phyloP scores from a whole-genome alignment of 2,329 filamentous ascomycete species.

The Hypoxylon sp. region DNA sequence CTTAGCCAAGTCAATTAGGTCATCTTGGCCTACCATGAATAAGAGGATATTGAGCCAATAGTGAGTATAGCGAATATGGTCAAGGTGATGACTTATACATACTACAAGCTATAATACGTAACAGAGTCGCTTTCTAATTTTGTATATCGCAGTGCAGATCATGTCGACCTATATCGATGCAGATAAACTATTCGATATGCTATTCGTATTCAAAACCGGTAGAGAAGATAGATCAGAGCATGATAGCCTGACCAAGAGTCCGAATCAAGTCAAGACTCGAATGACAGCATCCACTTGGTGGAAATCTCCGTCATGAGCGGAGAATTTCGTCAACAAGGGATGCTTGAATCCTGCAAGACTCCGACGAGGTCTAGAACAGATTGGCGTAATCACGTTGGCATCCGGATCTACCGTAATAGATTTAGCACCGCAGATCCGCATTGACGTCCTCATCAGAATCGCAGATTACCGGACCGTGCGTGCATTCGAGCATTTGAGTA shows the following conservation, averaged over 20 bases:
- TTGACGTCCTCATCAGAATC: constrained; percentile 34
- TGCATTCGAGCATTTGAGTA: constrained; percentile 21
- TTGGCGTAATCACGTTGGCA: constrained; percentile 46
- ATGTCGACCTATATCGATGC: constrained; percentile 7
- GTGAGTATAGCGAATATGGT: constrained; percentile 16
- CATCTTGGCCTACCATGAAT: constrained; percentile 18
- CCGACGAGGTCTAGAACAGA: constrained; percentile 46
- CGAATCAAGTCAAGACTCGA: constrained; percentile 35
- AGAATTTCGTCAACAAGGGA: constrained; percentile 38
- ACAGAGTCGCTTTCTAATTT: constrained; percentile 21
- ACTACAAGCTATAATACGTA: not conserved
- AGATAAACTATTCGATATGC: constrained; percentile 19
- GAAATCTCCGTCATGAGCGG: constrained; percentile 35
- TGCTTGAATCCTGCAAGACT: constrained; percentile 30
- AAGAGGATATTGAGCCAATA: constrained; percentile 11
- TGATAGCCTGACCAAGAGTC: constrained; percentile 40
- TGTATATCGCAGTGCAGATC: constrained; percentile 31
- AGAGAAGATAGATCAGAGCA: constrained; percentile 37
- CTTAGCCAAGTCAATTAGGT: constrained; percentile 29
- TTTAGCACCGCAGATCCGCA: constrained; percentile 43
- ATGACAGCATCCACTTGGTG: constrained; percentile 13
- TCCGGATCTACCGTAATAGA: constrained; percentile 43
- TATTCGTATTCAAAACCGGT: constrained; percentile 20
- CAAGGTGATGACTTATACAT: constrained; percentile 19
- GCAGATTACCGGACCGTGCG: constrained; percentile 41